phyloP scores from a whole-genome alignment of 2,329 filamentous ascomycete species.

The Aspergillus neotritici region DNA sequence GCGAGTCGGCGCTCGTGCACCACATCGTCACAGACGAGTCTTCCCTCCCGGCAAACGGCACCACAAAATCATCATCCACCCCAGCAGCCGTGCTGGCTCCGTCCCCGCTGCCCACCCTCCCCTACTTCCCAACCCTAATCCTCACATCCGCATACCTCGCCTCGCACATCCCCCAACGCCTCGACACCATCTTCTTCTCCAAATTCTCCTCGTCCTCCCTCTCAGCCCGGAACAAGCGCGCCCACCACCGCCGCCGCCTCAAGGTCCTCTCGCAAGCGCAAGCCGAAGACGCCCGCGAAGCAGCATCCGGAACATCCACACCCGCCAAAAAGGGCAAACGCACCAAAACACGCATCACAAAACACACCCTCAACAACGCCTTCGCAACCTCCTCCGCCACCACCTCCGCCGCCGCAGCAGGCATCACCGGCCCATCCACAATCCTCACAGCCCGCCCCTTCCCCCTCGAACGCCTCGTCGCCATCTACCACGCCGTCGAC shows the following conservation, averaged over 20 bases:
- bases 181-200: slow-evolving; percentile 47
- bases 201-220: slow-evolving; percentile 43
- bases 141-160: slow-evolving; percentile 45
- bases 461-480: slow-evolving; percentile 42
- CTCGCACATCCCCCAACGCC: slow-evolving; percentile 42
- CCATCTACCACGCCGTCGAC: slow-evolving; percentile 45
- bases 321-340: slow-evolving; percentile 32
- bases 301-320: slow-evolving; percentile 23
- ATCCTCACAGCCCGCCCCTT: slow-evolving; percentile 41
- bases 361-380: slow-evolving; percentile 36
- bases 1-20: slow-evolving; percentile 41
- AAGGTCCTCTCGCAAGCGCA: slow-evolving; percentile 38
- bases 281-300: slow-evolving; percentile 29
- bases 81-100: slow-evolving; percentile 20
- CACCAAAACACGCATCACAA: slow-evolving; percentile 36
- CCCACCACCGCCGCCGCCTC: slow-evolving; percentile 38
- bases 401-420: slow-evolving; percentile 27
- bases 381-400: slow-evolving; percentile 36
- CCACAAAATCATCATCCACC: slow-evolving; percentile 17
- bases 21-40: slow-evolving; percentile 33
- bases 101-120: slow-evolving; percentile 34
- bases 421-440: slow-evolving; percentile 34
- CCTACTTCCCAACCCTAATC: slow-evolving; percentile 44
- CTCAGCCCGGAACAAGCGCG: slow-evolving; percentile 41
- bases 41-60: slow-evolving; percentile 8